Conservation (phyloP, 2,329 filamentous ascomycete species). For the Aspergillus sp. region DNA sequence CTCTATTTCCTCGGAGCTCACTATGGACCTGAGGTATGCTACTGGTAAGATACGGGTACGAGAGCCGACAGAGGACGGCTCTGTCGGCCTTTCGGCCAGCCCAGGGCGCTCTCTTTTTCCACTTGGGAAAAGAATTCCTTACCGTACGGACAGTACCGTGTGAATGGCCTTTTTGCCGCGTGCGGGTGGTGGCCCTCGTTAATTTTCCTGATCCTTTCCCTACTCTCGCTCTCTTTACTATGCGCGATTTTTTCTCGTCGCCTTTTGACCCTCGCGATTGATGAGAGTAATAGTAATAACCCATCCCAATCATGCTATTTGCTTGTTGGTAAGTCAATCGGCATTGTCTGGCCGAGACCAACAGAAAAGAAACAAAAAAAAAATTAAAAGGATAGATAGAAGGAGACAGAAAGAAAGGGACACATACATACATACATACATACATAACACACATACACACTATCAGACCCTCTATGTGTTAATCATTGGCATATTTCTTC, state of each 20-base stretch:
- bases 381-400: neutral
- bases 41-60: neutral
- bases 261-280: slow-evolving; percentile 14
- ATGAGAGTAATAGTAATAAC: slow-evolving; percentile 15
- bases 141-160: slow-evolving; percentile 14
- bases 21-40: neutral
- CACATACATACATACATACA: neutral
- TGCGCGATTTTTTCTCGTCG: slow-evolving; percentile 29
- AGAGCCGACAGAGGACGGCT: neutral
- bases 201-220: slow-evolving; percentile 22
- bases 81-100: neutral
- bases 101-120: neutral
- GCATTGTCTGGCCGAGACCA: neutral
- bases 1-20: neutral
- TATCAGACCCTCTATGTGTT: neutral
- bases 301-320: slow-evolving; percentile 6
- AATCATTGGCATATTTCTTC: slow-evolving; percentile 2
- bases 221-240: slow-evolving; percentile 20
- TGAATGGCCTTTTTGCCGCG: slow-evolving; percentile 21
- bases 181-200: slow-evolving; percentile 24
- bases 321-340: neutral
- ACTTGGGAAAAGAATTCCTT: slow-evolving; percentile 1
- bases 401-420: neutral
- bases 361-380: neutral
- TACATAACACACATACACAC: neutral